These are phyloP conservation scores for Tricholoma saponaceum DNA, from an alignment of 768 basidiomycete species.

Conservation along the genomic window DNA sequence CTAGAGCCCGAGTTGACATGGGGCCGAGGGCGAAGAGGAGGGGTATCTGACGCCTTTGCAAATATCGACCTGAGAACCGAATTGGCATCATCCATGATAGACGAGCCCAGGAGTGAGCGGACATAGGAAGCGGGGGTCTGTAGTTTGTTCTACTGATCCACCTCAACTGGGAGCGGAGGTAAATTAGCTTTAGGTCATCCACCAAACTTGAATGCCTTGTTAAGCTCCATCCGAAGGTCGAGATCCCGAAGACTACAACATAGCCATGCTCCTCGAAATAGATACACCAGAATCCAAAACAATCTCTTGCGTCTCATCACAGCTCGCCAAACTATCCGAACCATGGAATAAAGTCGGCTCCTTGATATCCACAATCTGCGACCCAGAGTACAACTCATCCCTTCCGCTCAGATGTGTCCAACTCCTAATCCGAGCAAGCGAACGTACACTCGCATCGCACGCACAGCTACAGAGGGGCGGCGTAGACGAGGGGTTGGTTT, in stretches of 20 bases:
- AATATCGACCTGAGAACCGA: conserved; percentile 54
- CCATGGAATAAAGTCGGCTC: conserved; percentile 37
- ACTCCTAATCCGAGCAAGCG: conserved; percentile 66
- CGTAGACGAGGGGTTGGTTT: conserved; percentile 12
- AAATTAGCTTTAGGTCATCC: conserved; percentile 33
- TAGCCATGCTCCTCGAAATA: conserved; percentile 5
- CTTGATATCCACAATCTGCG: conserved; percentile 28
- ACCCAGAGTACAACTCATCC: conserved; percentile 24
- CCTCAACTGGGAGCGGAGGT: conserved; percentile 10
- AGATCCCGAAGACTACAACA: conserved; percentile 25
- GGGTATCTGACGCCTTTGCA: conserved; percentile 38
- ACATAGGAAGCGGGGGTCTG: conserved; percentile 55
- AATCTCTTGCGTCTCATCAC: conserved; percentile 20
- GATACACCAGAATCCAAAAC: conserved; percentile 15
- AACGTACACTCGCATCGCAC: conserved; percentile 77
- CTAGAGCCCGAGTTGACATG: conserved; percentile 41
- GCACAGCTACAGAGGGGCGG: conserved; percentile 58
- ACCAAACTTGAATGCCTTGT: conserved; percentile 73
- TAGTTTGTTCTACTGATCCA: conserved; percentile 25
- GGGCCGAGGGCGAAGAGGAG: conserved; percentile 29
- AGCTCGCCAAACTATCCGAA: conserved; percentile 34
- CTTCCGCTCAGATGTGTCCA: conserved; percentile 58
- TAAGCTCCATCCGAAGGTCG: conserved; percentile 64
- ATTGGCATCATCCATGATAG: conserved; percentile 44
- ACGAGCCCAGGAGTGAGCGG: conserved; percentile 43